phyloP scores from a whole-genome alignment of 1,139 yeast genomes.

The Zygosaccharomyces sapae region DNA sequence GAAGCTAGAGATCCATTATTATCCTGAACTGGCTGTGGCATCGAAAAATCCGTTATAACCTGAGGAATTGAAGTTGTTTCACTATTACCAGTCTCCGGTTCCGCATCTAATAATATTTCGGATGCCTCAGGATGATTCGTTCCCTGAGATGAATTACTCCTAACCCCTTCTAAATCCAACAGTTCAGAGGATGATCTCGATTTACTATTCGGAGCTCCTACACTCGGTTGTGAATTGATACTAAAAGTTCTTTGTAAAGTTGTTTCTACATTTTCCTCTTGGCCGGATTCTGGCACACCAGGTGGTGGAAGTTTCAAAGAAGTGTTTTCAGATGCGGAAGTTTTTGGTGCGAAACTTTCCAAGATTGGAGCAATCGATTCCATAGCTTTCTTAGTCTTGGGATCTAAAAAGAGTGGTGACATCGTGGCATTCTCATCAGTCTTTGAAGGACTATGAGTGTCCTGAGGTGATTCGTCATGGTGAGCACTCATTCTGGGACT shows the following conservation, averaged over 20 bases:
- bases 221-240: conserved; percentile 20
- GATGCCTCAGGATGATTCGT: conserved; percentile 5
- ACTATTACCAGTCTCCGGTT: conserved; percentile 10
- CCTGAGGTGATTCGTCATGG: conserved; percentile 5
- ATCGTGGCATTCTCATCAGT: conserved; percentile 22
- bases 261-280: conserved; percentile 28
- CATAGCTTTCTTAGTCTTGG: conserved; percentile 52
- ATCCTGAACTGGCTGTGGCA: conserved; percentile 5
- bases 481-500: conserved; percentile 5
- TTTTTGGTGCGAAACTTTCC: conserved; percentile 66
- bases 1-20: conserved; percentile 11
- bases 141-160: conserved; percentile 7
- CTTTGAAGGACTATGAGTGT: conserved; percentile 1
- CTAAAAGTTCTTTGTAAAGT: conserved; percentile 29
- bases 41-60: conserved; percentile 5
- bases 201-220: conserved; percentile 13
- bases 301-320: conserved; percentile 39
- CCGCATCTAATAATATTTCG: conserved; percentile 8
- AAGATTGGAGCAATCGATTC: conserved; percentile 76
- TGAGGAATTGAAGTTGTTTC: conserved; percentile 7
- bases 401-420: conserved; percentile 35
- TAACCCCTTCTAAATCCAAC: conserved; percentile 10
- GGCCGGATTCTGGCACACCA: conserved; percentile 27
- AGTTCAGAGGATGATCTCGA: conserved; percentile 14
- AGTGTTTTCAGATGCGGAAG: conserved; percentile 55